These are phyloP conservation scores for Clonostachys rhizophaga DNA, from an alignment of 2,329 filamentous ascomycete species.

Conservation along the genomic window DNA sequence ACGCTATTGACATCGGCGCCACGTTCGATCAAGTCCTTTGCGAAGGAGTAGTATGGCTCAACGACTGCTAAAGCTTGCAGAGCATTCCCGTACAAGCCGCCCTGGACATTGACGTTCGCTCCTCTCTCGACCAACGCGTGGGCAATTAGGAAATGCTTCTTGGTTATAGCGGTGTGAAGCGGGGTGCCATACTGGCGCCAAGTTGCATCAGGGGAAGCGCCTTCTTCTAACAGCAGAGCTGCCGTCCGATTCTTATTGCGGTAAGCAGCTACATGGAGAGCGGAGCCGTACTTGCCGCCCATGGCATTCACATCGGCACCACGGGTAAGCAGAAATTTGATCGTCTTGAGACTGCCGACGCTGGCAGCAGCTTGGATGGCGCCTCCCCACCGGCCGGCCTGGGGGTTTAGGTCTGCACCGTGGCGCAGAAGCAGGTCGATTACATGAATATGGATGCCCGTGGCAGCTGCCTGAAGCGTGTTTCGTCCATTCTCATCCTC, in stretches of 20 bases:
- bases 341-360: too few relatives aligned
- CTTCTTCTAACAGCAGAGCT: background rate
- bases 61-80: background rate
- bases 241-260: background rate
- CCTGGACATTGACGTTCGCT: background rate
- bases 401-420: too few relatives aligned
- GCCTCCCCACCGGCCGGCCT: too few relatives aligned
- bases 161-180: background rate
- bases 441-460: too few relatives aligned
- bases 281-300: background rate
- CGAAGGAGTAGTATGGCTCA: background rate
- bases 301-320: background rate
- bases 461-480: too few relatives aligned
- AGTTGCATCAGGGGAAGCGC: background rate
- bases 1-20: background rate
- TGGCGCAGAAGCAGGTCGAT: too few relatives aligned
- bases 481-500: too few relatives aligned
- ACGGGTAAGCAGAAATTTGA: too few relatives aligned
- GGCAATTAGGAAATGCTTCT: background rate
- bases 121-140: background rate
- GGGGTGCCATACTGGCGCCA: background rate
- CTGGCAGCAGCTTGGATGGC: too few relatives aligned
- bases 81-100: background rate
- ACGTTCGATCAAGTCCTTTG: background rate
- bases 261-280: background rate